A percentile compares a stretch with the other conserved stretches of the same genome.
These are phyloP conservation scores for Hyaloscypha bicolor DNA, from an alignment of 495 filamentous ascomycete genomes.

Conservation along the genomic window DNA sequence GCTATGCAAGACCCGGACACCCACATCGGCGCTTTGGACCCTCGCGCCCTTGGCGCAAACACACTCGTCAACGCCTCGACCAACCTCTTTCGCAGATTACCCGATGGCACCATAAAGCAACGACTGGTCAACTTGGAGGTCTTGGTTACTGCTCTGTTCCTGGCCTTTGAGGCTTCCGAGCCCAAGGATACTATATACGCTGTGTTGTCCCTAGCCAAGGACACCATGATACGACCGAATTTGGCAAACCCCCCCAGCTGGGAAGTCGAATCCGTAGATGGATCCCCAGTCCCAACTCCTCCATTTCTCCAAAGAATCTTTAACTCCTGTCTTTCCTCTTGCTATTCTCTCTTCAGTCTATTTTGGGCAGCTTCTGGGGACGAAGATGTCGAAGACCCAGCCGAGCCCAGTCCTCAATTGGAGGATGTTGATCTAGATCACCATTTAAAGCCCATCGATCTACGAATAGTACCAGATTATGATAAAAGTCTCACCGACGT, in stretches of 20 bases:
- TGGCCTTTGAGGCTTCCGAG: conserved; percentile 34
- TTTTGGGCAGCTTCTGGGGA: background rate
- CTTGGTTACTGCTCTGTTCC: conserved; percentile 35
- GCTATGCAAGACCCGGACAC: background rate
- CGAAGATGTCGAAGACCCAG: background rate
- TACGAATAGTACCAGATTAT: conserved; percentile 13
- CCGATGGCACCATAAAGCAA: conserved; percentile 12
- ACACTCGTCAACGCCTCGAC: conserved; percentile 39
- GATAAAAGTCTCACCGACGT: conserved; percentile 23
- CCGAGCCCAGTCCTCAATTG: no score
- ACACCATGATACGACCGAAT: conserved; percentile 8
- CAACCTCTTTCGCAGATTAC: conserved; percentile 35
- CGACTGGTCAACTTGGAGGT: conserved; percentile 31
- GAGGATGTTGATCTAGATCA: no score
- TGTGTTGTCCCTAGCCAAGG: conserved; percentile 36
- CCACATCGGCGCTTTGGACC: background rate
- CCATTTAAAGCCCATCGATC: background rate
- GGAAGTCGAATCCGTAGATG: background rate
- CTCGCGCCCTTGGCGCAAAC: conserved; percentile 37
- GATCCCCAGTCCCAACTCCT: no score
- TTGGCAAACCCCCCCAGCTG: background rate
- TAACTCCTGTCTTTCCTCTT: conserved; percentile 8
- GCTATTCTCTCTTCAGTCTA: background rate
- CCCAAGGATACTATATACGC: conserved; percentile 39
- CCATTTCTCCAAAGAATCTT: background rate